phyloP scores from a whole-genome alignment of 2,329 filamentous ascomycete species.

The Colletotrichum gigasporum region DNA sequence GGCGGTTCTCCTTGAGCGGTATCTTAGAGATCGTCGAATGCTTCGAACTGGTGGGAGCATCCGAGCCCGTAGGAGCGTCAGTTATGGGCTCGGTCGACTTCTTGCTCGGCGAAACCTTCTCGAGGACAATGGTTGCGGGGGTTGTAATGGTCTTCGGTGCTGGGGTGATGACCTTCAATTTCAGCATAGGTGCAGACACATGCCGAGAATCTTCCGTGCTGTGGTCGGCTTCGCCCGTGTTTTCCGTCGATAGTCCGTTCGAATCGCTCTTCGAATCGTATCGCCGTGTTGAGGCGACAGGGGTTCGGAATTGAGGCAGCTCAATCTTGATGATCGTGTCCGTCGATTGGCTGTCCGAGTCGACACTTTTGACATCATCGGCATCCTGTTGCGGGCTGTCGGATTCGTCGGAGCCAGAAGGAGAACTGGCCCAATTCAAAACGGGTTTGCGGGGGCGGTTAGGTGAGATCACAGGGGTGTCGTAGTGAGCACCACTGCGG shows the following conservation, averaged over 20 bases:
- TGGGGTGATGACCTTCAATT: background rate
- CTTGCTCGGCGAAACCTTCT: background rate
- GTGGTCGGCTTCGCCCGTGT: background rate
- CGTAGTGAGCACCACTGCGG: conserved; percentile 25
- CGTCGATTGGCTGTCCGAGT: conserved; percentile 11
- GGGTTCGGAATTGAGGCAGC: conserved; percentile 6
- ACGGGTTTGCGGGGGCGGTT: background rate
- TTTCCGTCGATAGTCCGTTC: background rate
- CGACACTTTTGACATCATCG: background rate
- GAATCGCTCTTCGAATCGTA: conserved; percentile 27
- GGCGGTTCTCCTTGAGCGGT: background rate
- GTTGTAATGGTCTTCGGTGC: background rate
- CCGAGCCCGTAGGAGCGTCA: too few relatives aligned
- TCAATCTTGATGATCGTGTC: conserved; percentile 24
- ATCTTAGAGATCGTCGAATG: background rate
- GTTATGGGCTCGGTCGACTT: background rate
- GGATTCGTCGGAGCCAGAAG: conserved; percentile 8
- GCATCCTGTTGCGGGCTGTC: background rate
- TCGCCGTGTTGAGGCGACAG: conserved; percentile 1
- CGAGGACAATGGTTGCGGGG: background rate
- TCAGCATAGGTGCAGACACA: conserved; percentile 4
- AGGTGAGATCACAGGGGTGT: background rate
- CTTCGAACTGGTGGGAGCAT: too few relatives aligned
- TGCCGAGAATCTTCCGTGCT: background rate
- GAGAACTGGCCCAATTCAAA: conserved; percentile 19